Evolutionary conservation across 179 eudicot species (phyloP), one percentile per base, ranked within the genome.

Genomic region (Monotropa hypopitys): DNA sequence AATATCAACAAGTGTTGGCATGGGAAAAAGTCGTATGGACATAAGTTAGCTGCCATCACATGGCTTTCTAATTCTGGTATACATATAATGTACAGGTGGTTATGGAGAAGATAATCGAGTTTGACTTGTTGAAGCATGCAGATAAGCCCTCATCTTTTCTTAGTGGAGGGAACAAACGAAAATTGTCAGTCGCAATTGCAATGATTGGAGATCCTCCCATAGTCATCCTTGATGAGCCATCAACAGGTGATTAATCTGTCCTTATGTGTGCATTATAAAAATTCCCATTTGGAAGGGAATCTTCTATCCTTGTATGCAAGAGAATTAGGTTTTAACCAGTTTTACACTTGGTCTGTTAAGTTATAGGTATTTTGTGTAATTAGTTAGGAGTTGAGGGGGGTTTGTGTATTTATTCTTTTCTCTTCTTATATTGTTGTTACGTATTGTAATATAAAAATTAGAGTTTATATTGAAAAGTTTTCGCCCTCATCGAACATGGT

Each of bases 151-250:
- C 98, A 73, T 90, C 84, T 84, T 78, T 97, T 65, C 87, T 95
- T 33, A 95, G 99, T 81, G 99, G 97, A 21, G 99, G 97, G 12
- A 95, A 91, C 89, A 94, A 91, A 85, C 97, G 99, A 81, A 95
- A 95, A 81, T 83, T 95, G 80, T 95, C 99, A 72, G 99, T 95
- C 82, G 99, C 99, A 56, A 90, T 95, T 77, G 99, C 99, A 50
- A 95, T 95, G 99, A 93, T 95, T 81, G 99, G 97, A 77, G 93
- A 95, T 85, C 99, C 99, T 79, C 91, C 99, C 16, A 89, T 95
- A 79, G 97, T 95, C 81, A 88, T 95, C 75, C 96, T 95, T 77
- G 99, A 95, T 81, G 99, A 95, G 82, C 99, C 99, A 77, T 95
- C 99, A 13, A 95, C 97, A 76, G 98, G 98, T 94, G 80, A 33